phyloP scores from a whole-genome alignment of 164 flowering plant species.

The Santalum album region DNA sequence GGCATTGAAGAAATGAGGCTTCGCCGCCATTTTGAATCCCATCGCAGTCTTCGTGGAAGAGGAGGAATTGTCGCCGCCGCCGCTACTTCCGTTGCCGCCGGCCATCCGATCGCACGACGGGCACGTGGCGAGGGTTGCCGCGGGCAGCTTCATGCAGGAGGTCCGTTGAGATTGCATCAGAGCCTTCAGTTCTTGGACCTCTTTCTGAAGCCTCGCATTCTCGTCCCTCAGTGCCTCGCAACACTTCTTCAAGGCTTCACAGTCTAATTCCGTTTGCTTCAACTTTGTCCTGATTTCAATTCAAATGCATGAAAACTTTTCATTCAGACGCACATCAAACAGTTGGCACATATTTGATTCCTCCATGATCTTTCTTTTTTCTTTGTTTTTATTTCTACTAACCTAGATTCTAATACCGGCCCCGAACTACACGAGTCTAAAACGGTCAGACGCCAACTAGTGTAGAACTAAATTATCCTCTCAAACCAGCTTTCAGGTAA shows the following conservation, averaged over 20 bases:
- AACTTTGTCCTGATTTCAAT: conserved; percentile 88
- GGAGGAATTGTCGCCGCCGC: conserved; percentile 29
- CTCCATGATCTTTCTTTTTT: too few species aligned
- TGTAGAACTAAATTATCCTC: too few species aligned
- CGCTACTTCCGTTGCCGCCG: too few species aligned
- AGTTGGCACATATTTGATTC: too few species aligned
- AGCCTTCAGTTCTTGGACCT: conserved; percentile 72
- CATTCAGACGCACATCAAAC: too few species aligned
- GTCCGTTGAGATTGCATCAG: conserved; percentile 65
- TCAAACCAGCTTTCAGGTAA: too few species aligned
- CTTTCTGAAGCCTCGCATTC: conserved; percentile 67
- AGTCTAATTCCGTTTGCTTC: conserved; percentile 88
- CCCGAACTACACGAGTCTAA: too few species aligned
- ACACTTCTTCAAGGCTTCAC: conserved; percentile 77
- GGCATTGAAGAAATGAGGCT: conserved; percentile 50
- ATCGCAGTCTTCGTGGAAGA: too few species aligned
- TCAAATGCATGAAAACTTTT: neutral
- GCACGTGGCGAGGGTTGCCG: conserved; percentile 77
- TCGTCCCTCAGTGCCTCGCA: conserved; percentile 72
- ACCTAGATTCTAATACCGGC: too few species aligned
- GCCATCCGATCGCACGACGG: conserved; percentile 66
- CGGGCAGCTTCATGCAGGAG: conserved; percentile 66
- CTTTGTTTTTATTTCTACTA: too few species aligned
- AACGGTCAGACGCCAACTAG: too few species aligned
- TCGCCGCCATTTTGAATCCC: conserved; percentile 34